A percentile compares a stretch with the other conserved stretches of the same genome.
These are phyloP conservation scores for Candida tammaniensis DNA, from an alignment of 805 yeast genomes.

Conservation along the genomic window DNA sequence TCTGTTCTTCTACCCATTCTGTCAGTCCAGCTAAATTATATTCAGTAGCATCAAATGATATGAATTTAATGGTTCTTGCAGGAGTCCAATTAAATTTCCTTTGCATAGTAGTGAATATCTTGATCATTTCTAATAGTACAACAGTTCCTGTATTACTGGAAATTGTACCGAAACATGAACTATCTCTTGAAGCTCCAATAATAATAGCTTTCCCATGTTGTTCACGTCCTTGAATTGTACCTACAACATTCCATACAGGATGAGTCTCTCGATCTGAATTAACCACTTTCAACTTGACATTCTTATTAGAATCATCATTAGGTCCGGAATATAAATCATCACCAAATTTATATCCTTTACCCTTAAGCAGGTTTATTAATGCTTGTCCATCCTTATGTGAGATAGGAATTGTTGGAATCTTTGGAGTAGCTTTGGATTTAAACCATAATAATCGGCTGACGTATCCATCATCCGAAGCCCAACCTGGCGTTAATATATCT, in stretches of 20 bases:
- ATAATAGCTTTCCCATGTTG: constrained; percentile 70
- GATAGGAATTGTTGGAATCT: constrained; percentile 74
- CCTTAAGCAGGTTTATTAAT: constrained; percentile 31
- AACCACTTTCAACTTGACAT: constrained; percentile 24
- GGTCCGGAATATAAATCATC: constrained; percentile 28
- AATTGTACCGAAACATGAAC: constrained; percentile 72
- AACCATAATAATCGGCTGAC: constrained; percentile 41
- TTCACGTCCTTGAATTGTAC: constrained; percentile 76
- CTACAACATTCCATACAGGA: constrained; percentile 74
- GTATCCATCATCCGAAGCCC: constrained; percentile 46
- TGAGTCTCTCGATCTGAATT: constrained; percentile 54
- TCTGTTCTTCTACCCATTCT: constrained; percentile 63
- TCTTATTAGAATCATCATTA: constrained; percentile 11
- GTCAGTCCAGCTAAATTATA: constrained; percentile 85
- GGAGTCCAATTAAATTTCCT: constrained; percentile 77
- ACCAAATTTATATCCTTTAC: constrained; percentile 28
- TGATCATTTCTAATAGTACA: constrained; percentile 65
- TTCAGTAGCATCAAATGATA: constrained; percentile 78
- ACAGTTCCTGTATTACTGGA: constrained; percentile 75
- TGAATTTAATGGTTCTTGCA: constrained; percentile 74
- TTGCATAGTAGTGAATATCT: constrained; percentile 62
- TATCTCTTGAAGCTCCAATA: constrained; percentile 81
- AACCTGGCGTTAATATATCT: constrained; percentile 77
- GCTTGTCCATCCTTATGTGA: constrained; percentile 65
- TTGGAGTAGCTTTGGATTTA: constrained; percentile 54